phyloP scores from a whole-genome alignment of 2,329 filamentous ascomycete genomes.

The Moelleriella libera region DNA sequence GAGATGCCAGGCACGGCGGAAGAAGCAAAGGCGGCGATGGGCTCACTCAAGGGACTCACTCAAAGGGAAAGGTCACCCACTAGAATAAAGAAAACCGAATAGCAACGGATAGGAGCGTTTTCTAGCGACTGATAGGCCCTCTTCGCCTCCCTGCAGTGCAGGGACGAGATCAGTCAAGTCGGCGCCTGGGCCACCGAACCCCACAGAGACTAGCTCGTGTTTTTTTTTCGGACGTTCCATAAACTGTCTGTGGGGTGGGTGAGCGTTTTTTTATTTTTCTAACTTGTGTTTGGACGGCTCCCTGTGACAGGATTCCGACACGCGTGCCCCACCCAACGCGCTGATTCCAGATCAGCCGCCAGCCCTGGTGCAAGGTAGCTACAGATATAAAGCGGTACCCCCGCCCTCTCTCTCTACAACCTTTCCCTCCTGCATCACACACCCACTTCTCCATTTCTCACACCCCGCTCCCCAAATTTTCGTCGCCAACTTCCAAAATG shows the following conservation, averaged over 20 bases:
- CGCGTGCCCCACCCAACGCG: slow-evolving; percentile 8
- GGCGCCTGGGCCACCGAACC: too few species aligned
- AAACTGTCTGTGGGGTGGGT: neutral
- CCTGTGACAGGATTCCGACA: slow-evolving; percentile 6
- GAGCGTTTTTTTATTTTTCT: neutral
- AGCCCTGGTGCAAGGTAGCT: slow-evolving; percentile 12
- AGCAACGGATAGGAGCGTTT: too few species aligned
- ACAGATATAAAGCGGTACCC: slow-evolving; percentile 28
- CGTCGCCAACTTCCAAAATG: slow-evolving; percentile 30
- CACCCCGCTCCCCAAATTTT: slow-evolving; percentile 13
- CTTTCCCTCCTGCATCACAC: slow-evolving; percentile 27
- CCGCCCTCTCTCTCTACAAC: slow-evolving; percentile 22
- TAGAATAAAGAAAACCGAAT: too few species aligned
- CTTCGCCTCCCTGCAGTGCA: too few species aligned
- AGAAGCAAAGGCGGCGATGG: too few species aligned
- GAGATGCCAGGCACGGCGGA: too few species aligned
- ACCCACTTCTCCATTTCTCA: slow-evolving; percentile 12
- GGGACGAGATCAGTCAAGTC: too few species aligned
- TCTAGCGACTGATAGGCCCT: too few species aligned
- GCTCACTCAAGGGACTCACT: too few species aligned
- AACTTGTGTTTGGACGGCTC: neutral
- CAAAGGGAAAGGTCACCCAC: too few species aligned
- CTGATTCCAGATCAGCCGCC: slow-evolving; percentile 22
- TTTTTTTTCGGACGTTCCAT: too few species aligned
- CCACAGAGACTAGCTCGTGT: too few species aligned